Conservation (phyloP, 371 early-diverging fungal species). For the Rhizopus arrhizus region DNA sequence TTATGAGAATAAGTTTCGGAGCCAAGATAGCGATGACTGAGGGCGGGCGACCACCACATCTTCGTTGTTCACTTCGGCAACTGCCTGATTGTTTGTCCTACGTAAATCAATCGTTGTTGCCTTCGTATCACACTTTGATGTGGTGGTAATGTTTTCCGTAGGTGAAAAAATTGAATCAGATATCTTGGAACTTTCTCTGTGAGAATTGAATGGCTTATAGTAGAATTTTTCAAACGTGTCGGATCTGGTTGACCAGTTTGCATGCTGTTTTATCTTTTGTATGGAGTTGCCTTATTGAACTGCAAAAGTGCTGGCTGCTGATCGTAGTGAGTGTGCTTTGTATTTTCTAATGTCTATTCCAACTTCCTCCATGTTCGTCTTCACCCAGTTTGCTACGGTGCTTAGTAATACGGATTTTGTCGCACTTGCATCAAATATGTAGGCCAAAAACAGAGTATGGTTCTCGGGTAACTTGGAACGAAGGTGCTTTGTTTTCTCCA, state of each 20-base stretch:
- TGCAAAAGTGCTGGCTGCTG: constrained; percentile 12
- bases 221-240: constrained; percentile 20
- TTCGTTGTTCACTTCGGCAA: no score
- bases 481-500: constrained; percentile 1
- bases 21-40: no score
- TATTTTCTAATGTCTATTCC: constrained; percentile 14
- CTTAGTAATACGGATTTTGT: neutral
- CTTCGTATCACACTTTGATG: constrained; percentile 7
- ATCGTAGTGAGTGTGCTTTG: constrained; percentile 2
- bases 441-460: constrained; percentile 7
- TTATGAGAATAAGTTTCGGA: no score
- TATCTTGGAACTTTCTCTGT: constrained; percentile 77
- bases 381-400: constrained; percentile 17
- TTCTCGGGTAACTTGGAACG: neutral
- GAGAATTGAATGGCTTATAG: constrained; percentile 78
- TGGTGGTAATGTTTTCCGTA: constrained; percentile 11
- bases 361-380: neutral
- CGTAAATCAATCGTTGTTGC: no score
- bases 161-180: constrained; percentile 48
- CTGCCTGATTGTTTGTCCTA: no score
- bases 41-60: no score
- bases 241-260: constrained; percentile 11
- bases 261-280: constrained; percentile 11
- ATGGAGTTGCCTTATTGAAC: constrained; percentile 10
- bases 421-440: neutral